Percentiles rank a stretch among this genome's conserved stretches.
Conservation (phyloP, 2,329 filamentous ascomycete species). For the Arthrobotrys iridis region DNA sequence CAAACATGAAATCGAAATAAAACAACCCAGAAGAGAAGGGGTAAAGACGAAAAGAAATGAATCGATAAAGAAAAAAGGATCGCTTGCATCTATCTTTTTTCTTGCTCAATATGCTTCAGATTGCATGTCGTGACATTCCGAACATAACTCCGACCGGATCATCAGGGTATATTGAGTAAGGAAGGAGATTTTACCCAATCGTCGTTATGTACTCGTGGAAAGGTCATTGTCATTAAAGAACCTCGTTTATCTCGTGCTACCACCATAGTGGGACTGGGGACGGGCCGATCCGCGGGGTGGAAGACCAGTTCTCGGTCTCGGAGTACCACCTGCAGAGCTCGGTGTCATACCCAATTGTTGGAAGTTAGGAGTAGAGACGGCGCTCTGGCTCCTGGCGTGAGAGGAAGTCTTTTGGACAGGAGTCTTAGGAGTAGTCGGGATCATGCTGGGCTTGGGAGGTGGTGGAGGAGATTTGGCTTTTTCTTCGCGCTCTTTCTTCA, state of each 20-base stretch:
- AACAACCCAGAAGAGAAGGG: neutral
- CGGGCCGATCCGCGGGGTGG: constrained; percentile 39
- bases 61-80: constrained; percentile 1
- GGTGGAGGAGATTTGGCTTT: constrained; percentile 30
- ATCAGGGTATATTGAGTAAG: constrained; percentile 7
- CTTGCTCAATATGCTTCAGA: constrained; percentile 44
- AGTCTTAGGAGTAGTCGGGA: constrained; percentile 40
- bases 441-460: constrained; percentile 45
- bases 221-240: constrained; percentile 4
- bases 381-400: constrained; percentile 46
- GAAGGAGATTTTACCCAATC: neutral
- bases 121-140: constrained; percentile 45
- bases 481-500: constrained; percentile 62
- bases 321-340: constrained; percentile 17
- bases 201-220: constrained; percentile 31
- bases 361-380: constrained; percentile 46
- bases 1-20: constrained; percentile 15
- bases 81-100: constrained; percentile 46
- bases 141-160: constrained; percentile 39
- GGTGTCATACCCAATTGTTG: constrained; percentile 50
- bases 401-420: constrained; percentile 36
- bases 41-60: constrained; percentile 5
- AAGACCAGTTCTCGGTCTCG: constrained; percentile 34
- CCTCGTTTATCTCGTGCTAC: constrained; percentile 33
- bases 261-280: constrained; percentile 45